A percentile compares a stretch with the other conserved stretches of the same genome.
Evolutionary conservation across 768 basidiomycete genomes (phyloP).

Genomic region (Asterophora lycoperdoides): DNA sequence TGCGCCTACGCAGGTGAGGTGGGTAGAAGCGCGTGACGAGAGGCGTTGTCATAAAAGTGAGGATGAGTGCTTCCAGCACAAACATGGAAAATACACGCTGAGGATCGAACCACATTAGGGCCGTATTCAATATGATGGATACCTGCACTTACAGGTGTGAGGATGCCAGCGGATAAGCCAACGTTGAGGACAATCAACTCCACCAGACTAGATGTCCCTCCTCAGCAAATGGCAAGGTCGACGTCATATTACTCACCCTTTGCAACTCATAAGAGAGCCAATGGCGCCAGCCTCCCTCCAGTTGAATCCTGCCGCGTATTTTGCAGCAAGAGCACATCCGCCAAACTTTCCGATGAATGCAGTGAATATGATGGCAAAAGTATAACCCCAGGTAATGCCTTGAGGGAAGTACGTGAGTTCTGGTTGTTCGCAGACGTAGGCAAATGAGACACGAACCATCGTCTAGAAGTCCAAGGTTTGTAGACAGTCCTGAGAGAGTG

Average conservation of each 20-base stretch:
- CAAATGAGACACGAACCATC: slow-evolving; percentile 20
- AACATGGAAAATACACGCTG: slow-evolving; percentile 91
- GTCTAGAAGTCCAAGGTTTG: slow-evolving; percentile 81
- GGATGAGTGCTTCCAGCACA: slow-evolving; percentile 74
- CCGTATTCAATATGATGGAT: neutral
- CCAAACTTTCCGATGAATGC: slow-evolving; percentile 90
- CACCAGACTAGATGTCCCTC: slow-evolving; percentile 51
- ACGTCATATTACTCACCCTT: slow-evolving; percentile 53
- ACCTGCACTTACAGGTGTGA: slow-evolving; percentile 44
- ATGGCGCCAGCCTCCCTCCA: slow-evolving; percentile 82
- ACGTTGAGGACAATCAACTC: slow-evolving; percentile 97
- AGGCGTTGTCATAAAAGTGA: slow-evolving; percentile 87
- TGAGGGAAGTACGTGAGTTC: neutral
- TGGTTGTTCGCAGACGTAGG: neutral
- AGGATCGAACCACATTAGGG: neutral
- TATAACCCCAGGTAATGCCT: slow-evolving; percentile 88
- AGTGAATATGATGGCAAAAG: slow-evolving; percentile 68
- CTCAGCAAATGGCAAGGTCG: neutral
- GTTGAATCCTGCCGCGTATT: slow-evolving; percentile 61
- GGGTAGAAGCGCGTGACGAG: slow-evolving; percentile 67
- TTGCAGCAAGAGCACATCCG: slow-evolving; percentile 72
- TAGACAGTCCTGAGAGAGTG: slow-evolving; percentile 85
- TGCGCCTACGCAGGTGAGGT: slow-evolving; percentile 49
- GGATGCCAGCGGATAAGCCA: slow-evolving; percentile 75
- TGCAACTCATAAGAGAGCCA: slow-evolving; percentile 93